Conservation (phyloP, 2,329 filamentous ascomycete genomes). For the Emmonsiellopsis sp. region DNA sequence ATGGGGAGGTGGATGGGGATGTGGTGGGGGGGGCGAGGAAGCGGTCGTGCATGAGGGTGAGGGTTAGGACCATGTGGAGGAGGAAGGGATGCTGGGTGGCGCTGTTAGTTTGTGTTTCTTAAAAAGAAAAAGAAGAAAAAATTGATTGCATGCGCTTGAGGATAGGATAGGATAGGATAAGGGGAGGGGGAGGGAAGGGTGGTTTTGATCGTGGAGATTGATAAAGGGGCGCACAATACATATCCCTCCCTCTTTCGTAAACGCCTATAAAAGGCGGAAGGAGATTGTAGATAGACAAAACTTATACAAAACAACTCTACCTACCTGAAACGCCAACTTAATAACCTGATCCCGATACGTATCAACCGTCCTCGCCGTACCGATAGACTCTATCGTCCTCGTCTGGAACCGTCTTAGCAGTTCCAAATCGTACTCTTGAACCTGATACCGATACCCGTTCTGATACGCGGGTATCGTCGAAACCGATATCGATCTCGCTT, state of each 20-base stretch:
- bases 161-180: no score
- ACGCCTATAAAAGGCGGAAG: no score
- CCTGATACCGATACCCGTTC: neutral
- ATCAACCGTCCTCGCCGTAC: neutral
- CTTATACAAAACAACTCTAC: neutral
- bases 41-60: neutral
- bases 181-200: neutral
- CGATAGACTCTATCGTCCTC: neutral
- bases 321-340: neutral
- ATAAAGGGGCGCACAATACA: no score
- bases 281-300: no score
- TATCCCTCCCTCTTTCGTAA: no score
- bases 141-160: no score
- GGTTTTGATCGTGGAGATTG: neutral
- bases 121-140: no score
- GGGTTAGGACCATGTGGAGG: neutral
- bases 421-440: neutral
- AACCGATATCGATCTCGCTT: no score
- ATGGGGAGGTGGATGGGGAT: neutral
- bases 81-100: neutral
- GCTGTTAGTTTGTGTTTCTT: neutral
- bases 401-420: neutral
- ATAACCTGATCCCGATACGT: neutral
- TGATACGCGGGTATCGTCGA: no score
- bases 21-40: neutral